Evolutionary conservation across 2,329 filamentous ascomycete genomes (phyloP).

Genomic region (Scedosporium aurantiacum): DNA sequence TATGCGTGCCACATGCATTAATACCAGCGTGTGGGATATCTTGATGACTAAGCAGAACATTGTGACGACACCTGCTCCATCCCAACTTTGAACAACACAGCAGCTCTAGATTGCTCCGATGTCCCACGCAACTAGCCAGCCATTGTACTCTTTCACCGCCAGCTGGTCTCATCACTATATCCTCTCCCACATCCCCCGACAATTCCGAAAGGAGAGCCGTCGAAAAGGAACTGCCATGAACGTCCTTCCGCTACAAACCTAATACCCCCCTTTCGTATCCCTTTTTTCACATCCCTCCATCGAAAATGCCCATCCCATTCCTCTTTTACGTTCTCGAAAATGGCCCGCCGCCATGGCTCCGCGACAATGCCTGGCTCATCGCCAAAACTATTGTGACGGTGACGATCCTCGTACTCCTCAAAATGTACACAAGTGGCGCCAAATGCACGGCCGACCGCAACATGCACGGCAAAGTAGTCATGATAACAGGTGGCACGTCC

Average conservation of each 20-base stretch:
- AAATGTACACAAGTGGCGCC: conserved; percentile 68
- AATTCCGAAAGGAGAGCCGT: too few relatives aligned
- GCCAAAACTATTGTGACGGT: conserved; percentile 25
- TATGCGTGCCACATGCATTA: too few relatives aligned
- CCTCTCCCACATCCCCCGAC: too few relatives aligned
- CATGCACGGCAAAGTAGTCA: conserved; percentile 87
- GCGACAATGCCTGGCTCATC: conserved; percentile 30
- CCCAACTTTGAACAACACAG: too few relatives aligned
- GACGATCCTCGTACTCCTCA: conserved; percentile 37
- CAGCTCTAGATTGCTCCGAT: too few relatives aligned
- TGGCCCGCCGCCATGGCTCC: conserved; percentile 38
- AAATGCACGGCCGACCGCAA: conserved; percentile 64
- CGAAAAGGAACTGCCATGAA: neutral
- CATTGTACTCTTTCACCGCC: too few relatives aligned
- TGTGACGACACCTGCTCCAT: too few relatives aligned
- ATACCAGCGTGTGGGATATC: too few relatives aligned
- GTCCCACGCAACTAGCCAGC: too few relatives aligned
- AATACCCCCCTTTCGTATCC: neutral
- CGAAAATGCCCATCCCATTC: conserved; percentile 42
- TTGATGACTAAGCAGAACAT: too few relatives aligned
- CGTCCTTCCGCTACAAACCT: neutral
- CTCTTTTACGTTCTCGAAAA: conserved; percentile 33
- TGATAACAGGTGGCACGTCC: conserved; percentile 90
- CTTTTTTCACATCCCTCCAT: too few relatives aligned
- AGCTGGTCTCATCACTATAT: too few relatives aligned